Conservation (phyloP, 31 red algal species). For the Porphyra umbilicalis region DNA sequence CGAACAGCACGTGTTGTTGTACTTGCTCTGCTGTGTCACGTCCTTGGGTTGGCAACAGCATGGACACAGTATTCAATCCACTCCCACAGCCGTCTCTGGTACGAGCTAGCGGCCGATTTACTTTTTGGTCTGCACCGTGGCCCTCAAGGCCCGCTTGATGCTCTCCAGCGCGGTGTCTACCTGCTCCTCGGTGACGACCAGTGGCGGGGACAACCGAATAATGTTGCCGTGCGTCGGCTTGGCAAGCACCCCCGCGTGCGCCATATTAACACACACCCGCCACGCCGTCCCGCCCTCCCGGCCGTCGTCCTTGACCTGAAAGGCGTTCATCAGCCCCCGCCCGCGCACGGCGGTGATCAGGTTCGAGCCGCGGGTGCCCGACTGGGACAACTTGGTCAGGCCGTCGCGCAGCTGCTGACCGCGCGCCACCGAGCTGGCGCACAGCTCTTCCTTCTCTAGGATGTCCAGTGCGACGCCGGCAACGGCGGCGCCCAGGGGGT, state of each 20-base stretch:
- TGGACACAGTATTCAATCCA: no score
- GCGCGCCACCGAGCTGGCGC: conserved; percentile 52
- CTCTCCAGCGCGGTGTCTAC: conserved; percentile 19
- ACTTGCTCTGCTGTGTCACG: no score
- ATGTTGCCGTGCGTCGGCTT: conserved; percentile 96
- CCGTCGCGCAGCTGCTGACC: conserved; percentile 49
- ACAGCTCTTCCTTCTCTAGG: conserved; percentile 70
- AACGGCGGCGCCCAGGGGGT: conserved; percentile 90
- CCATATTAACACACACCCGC: conserved; percentile 80
- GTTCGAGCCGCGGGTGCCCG: background rate
- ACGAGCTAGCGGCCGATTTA: no score
- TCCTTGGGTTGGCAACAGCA: no score
- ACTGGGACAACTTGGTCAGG: conserved; percentile 31
- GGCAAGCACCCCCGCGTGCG: conserved; percentile 75
- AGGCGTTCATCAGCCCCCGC: conserved; percentile 76
- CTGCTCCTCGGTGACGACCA: conserved; percentile 76
- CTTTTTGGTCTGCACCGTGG: background rate
- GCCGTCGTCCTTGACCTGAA: conserved; percentile 61
- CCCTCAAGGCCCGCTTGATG: background rate
- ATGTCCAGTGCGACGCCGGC: conserved; percentile 78
- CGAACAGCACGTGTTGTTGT: no score
- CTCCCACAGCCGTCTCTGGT: no score
- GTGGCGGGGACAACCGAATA: conserved; percentile 90
- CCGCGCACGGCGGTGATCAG: conserved; percentile 62
- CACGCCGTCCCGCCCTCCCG: conserved; percentile 62